Base-by-base conservation (phyloP, 1,139 yeast genomes). In the Diutina neorugosa region DNA sequence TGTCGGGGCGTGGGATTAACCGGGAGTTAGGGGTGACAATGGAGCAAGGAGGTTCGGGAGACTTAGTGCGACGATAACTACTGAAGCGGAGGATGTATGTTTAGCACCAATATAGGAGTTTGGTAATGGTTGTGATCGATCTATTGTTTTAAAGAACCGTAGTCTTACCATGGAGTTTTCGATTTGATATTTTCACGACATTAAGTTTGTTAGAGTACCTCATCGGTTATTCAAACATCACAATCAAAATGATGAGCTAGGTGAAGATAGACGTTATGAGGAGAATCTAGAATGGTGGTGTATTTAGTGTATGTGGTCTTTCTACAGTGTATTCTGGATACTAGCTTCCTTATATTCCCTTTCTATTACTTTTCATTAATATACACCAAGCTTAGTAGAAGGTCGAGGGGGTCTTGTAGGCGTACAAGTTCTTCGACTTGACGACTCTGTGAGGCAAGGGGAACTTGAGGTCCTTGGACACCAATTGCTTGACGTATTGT, bases 371-470 rank as follows among this genome's bases (percentile, higher is more conserved):
- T 44, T 46, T 46, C 50, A 46, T 46, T 46, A 46, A 46, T 46
- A 27, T 50, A 50, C 46, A 50, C 42, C 21, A 18, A 34, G 37
- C 20, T 67, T 88, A 90, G 87, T 90, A 89, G 86, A 84, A 91
- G 73, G 98, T 93, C 70, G 96, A 74, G 76, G 98, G 98, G 78
- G 95, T 86, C 80, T 85, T 84, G 79, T 89, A 80, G 76, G 91
- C 81, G 82, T 80, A 93, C 76, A 90, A 77, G 77, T 85, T 81
- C 81, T 82, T 79, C 71, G 93, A 76, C 84, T 89, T 91, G 78
- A 81, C 87, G 75, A 91, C 84, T 82, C 98, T 91, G 96, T 94
- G 98, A 71, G 98, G 98, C 75, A 93, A 88, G 82, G 99, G 99
- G 97, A 93, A 93, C 81, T 89, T 89, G 80, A 93, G 87, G 80